A percentile compares a stretch with the other conserved stretches of the same genome.
phyloP scores from a whole-genome alignment of 2,329 filamentous ascomycete species.

The Blumeria hordei region DNA sequence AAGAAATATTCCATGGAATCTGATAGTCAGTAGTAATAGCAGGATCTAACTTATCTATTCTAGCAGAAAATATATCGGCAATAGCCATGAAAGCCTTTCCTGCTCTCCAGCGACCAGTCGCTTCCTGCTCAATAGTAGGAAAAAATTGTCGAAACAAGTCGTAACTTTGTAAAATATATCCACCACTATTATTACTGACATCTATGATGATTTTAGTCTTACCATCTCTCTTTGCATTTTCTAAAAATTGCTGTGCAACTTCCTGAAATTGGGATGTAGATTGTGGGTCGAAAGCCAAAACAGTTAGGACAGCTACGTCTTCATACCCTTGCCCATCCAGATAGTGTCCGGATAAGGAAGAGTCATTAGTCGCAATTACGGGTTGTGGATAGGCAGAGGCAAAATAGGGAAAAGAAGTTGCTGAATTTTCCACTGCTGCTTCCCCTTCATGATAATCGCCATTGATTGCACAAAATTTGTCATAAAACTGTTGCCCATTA shows the following conservation, averaged over 20 bases:
- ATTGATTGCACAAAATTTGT: slow-evolving; percentile 7
- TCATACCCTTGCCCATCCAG: slow-evolving; percentile 6
- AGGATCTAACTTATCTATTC: slow-evolving; percentile 4
- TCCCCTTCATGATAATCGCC: slow-evolving; percentile 17
- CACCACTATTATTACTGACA: slow-evolving; percentile 32
- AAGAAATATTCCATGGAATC: slow-evolving; percentile 5
- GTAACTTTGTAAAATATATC: slow-evolving; percentile 22
- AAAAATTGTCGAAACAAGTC: slow-evolving; percentile 23
- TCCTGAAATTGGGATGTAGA: slow-evolving; percentile 9
- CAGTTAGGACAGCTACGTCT: slow-evolving; percentile 10
- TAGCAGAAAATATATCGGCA: slow-evolving; percentile 5
- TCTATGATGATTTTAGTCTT: slow-evolving; percentile 40
- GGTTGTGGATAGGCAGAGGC: slow-evolving; percentile 9
- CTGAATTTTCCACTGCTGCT: slow-evolving; percentile 17
- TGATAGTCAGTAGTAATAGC: slow-evolving; percentile 5
- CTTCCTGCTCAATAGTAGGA: slow-evolving; percentile 11
- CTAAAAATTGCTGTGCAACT: slow-evolving; percentile 18
- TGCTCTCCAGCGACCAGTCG: slow-evolving; percentile 7
- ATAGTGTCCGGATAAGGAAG: slow-evolving; percentile 10
- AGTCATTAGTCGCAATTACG: slow-evolving; percentile 7
- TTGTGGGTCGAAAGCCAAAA: slow-evolving; percentile 8
- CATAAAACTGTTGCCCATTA: slow-evolving; percentile 9
- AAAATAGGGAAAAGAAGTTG: slow-evolving; percentile 1
- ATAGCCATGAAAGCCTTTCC: slow-evolving; percentile 8
- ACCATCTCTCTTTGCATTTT: slow-evolving; percentile 19